Base-by-base conservation (phyloP, 1,284 basidiomycete genomes). In the Leccinum fallax region DNA sequence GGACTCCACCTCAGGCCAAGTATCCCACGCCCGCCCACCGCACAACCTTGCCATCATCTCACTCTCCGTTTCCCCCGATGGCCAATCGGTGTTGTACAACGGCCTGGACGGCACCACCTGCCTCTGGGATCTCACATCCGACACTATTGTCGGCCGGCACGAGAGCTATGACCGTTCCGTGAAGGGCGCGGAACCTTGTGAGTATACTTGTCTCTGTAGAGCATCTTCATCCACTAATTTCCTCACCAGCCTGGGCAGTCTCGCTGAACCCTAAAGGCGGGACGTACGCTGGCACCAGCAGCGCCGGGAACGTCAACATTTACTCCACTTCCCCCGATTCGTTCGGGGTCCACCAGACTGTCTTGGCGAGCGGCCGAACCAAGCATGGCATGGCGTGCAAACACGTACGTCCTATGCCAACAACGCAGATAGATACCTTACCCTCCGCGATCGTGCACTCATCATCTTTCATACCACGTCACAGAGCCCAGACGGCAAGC, bases 401-500 rank as follows among this genome's bases (percentile, higher is more conserved):
- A 71, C 85, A 93, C 79, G 94, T 94, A 74, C 68, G 90, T 84
- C 32, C 28, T 10, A 43, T n/a, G 46, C 61, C 63, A 51, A 32
- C 52, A 38, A 21, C n/a, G 53, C 32, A 61, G 36, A 59, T 61
- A 59, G 59, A 13, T n/a, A 21, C 19, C 19, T 48, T 19, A 11
- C 13, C 11, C 10, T 9, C 16, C 3, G 5, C 19, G 49, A 51
- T 59, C 52, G 13, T 21, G 7, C 13, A 55, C 67, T 71, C 63
- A 72, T 57, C 57, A 24, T 51, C 32, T 7, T 38, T 43, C 40
- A 53, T n/a, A 61, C 36, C 36, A 38, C 36, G 36, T 48, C 43
- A 49, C 67, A 95, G 94, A 94, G 92, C 63, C 93, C 93, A 8
- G 92, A 95, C 71, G 94, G 93, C 26, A 82, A 82, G 63, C 84